Conservation (phyloP, 495 filamentous ascomycete species). For the Hyaloscypha finlandica region DNA sequence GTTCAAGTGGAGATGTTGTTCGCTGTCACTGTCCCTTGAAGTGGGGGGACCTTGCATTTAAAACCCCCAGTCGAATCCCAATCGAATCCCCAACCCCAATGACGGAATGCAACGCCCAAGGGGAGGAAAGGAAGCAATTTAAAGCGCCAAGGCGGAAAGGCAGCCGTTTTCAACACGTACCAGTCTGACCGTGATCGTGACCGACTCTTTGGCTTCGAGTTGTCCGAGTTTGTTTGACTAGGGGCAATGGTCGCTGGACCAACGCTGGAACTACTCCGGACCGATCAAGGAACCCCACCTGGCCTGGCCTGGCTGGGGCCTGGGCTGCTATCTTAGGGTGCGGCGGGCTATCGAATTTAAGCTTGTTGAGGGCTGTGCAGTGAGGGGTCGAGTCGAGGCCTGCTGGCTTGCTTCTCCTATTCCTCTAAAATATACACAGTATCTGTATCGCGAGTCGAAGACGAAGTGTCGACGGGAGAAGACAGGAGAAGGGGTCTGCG, state of each 20-base stretch:
- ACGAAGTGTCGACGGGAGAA: not conserved
- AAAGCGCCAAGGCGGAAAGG: not conserved
- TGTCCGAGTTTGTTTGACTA: not conserved
- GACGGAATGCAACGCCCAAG: not conserved
- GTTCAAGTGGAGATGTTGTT: not conserved
- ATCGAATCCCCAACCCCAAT: not conserved
- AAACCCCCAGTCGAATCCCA: not conserved
- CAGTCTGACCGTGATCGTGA: not conserved
- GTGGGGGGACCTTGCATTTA: not conserved
- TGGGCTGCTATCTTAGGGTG: slow-evolving; percentile 9
- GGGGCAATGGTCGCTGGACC: not conserved
- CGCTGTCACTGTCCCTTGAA: not conserved
- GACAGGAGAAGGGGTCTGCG: not conserved
- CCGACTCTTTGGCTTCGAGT: not conserved
- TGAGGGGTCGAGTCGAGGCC: not conserved
- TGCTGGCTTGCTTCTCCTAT: not conserved
- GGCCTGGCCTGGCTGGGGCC: too few relatives aligned
- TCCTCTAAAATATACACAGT: not conserved
- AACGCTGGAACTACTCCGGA: not conserved
- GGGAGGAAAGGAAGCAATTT: not conserved
- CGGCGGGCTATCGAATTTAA: slow-evolving; percentile 5
- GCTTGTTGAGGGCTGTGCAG: slow-evolving; percentile 12
- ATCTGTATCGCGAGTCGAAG: not conserved
- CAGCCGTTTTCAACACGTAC: not conserved
- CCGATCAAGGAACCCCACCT: slow-evolving; percentile 13